These are phyloP conservation scores for Annulohypoxylon maeteangense DNA, from an alignment of 495 filamentous ascomycete species.

Conservation along the genomic window DNA sequence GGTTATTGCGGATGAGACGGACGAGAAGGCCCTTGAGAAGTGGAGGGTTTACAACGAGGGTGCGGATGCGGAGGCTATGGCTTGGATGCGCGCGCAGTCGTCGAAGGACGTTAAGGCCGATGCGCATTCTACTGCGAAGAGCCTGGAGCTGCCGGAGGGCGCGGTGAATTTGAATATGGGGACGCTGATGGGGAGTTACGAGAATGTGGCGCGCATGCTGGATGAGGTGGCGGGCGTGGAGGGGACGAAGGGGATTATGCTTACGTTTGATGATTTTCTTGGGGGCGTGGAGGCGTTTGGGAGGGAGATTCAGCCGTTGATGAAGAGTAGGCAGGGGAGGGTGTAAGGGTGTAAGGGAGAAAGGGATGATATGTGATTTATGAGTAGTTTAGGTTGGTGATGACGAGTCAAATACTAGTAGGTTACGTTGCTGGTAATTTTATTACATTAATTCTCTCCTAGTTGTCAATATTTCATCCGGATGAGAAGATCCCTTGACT, in stretches of 20 bases:
- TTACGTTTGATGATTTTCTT: conserved; percentile 48
- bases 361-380: background rate
- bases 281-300: conserved; percentile 46
- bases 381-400: background rate
- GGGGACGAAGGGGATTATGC: conserved; percentile 51
- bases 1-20: conserved; percentile 50
- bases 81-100: conserved; percentile 46
- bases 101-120: conserved; percentile 49
- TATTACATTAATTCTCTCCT: background rate
- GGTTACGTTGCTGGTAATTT: background rate
- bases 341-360: conserved; percentile 23
- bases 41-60: conserved; percentile 50
- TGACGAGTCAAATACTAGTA: background rate
- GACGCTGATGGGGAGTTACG: conserved; percentile 46
- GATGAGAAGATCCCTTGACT: background rate
- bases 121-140: conserved; percentile 43
- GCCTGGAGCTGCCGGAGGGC: conserved; percentile 42
- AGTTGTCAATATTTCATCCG: background rate
- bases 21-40: conserved; percentile 45
- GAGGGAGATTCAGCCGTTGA: conserved; percentile 47
- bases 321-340: conserved; percentile 42
- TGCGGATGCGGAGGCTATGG: conserved; percentile 42
- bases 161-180: conserved; percentile 49
- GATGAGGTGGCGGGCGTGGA: conserved; percentile 46
- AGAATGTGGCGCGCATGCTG: conserved; percentile 46